These are phyloP conservation scores for Silybum marianum DNA, from an alignment of 129 eudicot genomes.

Conservation along the genomic window DNA sequence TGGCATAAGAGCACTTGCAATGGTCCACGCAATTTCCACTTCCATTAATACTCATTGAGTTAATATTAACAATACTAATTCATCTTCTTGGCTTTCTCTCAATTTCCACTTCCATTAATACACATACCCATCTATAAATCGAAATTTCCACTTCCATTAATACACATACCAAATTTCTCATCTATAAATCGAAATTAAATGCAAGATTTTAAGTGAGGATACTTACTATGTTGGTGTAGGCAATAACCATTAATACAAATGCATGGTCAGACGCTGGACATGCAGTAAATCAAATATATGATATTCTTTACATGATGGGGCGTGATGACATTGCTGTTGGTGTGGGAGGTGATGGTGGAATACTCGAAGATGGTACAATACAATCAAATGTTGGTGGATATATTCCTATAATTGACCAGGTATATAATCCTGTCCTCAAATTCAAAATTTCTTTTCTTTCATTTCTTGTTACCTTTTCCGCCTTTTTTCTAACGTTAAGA, in stretches of 20 bases:
- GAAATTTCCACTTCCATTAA: too few species aligned
- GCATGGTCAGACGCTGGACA: constrained; percentile 89
- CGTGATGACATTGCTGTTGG: constrained; percentile 83
- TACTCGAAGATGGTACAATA: constrained; percentile 66
- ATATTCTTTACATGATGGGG: constrained; percentile 87
- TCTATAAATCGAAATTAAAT: not conserved
- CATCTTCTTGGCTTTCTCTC: not conserved
- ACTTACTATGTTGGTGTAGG: constrained; percentile 45
- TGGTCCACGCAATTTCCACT: too few species aligned
- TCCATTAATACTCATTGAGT: too few species aligned
- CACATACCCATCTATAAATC: too few species aligned
- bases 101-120: not conserved
- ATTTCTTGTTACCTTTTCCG: not conserved
- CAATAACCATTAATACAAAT: constrained; percentile 67
- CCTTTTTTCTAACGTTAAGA: not conserved
- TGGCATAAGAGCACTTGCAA: too few species aligned
- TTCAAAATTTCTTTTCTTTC: not conserved
- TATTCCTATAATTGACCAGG: constrained; percentile 89
- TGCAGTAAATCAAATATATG: constrained; percentile 83
- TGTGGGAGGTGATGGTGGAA: constrained; percentile 93
- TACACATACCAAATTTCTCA: not conserved
- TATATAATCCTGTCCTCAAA: not conserved
- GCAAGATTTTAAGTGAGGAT: constrained; percentile 9
- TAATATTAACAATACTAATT: not conserved
- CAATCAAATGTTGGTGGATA: constrained; percentile 88